phyloP scores from a whole-genome alignment of 371 early-diverging fungal species.

The Mucor racemosus region DNA sequence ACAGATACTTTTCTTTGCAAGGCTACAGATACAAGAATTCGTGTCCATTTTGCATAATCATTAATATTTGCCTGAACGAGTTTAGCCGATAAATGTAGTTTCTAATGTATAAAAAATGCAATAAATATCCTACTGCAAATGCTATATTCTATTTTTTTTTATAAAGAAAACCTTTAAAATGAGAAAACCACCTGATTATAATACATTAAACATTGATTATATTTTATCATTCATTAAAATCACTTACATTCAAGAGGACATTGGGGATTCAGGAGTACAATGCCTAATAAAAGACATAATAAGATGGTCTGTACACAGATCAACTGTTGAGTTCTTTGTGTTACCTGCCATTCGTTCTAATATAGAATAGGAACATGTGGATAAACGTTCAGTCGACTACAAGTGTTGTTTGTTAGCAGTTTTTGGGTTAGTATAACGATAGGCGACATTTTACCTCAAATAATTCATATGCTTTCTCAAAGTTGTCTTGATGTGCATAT shows the following conservation, averaged over 20 bases:
- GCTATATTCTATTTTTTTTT: neutral
- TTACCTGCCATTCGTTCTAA: constrained; percentile 24
- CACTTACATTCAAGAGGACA: constrained; percentile 22
- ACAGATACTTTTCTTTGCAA: neutral
- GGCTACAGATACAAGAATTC: constrained; percentile 16
- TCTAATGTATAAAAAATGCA: neutral
- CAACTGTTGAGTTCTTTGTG: neutral
- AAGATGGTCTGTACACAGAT: neutral
- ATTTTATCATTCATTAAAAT: neutral
- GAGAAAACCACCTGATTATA: constrained; percentile 12
- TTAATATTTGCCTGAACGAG: constrained; percentile 2
- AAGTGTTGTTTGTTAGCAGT: neutral
- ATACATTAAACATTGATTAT: neutral
- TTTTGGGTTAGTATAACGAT: neutral
- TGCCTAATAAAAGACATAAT: neutral
- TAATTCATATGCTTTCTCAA: constrained; percentile 12
- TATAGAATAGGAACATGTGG: constrained; percentile 10
- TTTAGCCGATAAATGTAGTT: constrained; percentile 11
- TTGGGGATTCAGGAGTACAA: constrained; percentile 11
- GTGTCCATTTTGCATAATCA: constrained; percentile 26
- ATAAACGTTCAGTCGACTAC: neutral
- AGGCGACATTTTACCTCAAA: neutral
- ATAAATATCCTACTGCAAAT: no score
- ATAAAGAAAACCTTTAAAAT: constrained; percentile 4
- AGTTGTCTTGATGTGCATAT: neutral